phyloP scores from a whole-genome alignment of 495 filamentous ascomycete genomes.

The Tuber calosporum region DNA sequence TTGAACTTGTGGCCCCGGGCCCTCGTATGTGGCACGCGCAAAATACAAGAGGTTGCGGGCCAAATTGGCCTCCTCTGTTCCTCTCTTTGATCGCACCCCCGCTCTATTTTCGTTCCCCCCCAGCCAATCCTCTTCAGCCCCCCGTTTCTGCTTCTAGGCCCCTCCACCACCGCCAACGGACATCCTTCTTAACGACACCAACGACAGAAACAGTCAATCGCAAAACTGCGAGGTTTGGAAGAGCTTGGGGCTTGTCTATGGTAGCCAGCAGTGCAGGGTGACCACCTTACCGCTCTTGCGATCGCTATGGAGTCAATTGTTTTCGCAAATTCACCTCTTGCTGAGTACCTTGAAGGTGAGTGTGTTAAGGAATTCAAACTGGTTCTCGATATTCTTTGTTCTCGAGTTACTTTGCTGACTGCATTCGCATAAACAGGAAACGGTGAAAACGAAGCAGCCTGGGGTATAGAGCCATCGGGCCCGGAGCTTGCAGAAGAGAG shows the following conservation, averaged over 20 bases:
- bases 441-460: slow-evolving; percentile 49
- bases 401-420: slow-evolving; percentile 21
- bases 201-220: background rate
- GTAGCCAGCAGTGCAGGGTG: slow-evolving; percentile 22
- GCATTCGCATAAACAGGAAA: slow-evolving; percentile 37
- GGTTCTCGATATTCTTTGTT: slow-evolving; percentile 13
- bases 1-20: background rate
- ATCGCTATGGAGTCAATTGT: slow-evolving; percentile 80
- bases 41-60: background rate
- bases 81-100: background rate
- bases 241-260: slow-evolving; percentile 20
- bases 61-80: background rate
- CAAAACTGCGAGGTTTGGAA: background rate
- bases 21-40: background rate
- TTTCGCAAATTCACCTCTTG: slow-evolving; percentile 82
- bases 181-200: background rate
- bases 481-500: slow-evolving; percentile 22
- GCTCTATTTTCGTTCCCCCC: background rate
- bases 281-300: slow-evolving; percentile 13
- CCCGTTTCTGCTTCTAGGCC: background rate
- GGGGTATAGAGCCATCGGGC: slow-evolving; percentile 45
- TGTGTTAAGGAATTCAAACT: slow-evolving; percentile 41
- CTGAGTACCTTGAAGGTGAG: slow-evolving; percentile 91
- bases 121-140: background rate
- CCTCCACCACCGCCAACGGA: background rate